Evolutionary conservation across 306 rosid genomes (phyloP).

Genomic region (Rosa rugosa): DNA sequence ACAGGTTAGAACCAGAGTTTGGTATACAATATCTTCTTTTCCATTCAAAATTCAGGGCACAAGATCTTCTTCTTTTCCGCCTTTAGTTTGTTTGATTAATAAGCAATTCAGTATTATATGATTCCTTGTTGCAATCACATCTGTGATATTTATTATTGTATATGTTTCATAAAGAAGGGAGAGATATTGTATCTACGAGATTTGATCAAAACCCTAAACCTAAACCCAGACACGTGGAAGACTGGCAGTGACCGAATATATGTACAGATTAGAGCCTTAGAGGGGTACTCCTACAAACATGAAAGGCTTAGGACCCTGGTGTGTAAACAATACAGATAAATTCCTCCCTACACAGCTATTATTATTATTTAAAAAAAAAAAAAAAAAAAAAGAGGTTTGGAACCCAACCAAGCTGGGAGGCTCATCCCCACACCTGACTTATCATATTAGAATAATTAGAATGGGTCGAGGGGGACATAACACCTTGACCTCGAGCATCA

Average conservation of each 20-base stretch:
- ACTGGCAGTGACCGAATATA: neutral
- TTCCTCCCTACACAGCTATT: neutral
- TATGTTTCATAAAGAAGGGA: neutral
- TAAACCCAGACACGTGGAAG: neutral
- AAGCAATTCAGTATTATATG: constrained; percentile 19
- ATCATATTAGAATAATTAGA: too few species aligned
- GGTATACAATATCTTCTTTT: constrained; percentile 17
- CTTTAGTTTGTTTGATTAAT: constrained; percentile 20
- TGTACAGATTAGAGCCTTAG: neutral
- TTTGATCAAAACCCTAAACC: neutral
- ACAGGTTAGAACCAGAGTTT: constrained; percentile 15
- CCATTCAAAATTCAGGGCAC: constrained; percentile 22
- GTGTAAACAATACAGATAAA: neutral
- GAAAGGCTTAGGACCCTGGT: neutral
- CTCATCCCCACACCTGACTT: too few species aligned
- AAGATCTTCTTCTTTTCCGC: constrained; percentile 19
- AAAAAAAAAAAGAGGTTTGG: too few species aligned
- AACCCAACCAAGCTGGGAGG: too few species aligned
- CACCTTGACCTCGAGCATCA: too few species aligned
- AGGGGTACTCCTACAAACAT: neutral
- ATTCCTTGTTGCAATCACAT: constrained; percentile 12
- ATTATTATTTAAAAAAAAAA: too few species aligned
- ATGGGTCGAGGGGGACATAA: too few species aligned
- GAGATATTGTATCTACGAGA: neutral
- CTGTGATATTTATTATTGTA: neutral